These are phyloP conservation scores for Fomitopsis betulina DNA, from an alignment of 1,284 basidiomycete genomes.

Conservation along the genomic window DNA sequence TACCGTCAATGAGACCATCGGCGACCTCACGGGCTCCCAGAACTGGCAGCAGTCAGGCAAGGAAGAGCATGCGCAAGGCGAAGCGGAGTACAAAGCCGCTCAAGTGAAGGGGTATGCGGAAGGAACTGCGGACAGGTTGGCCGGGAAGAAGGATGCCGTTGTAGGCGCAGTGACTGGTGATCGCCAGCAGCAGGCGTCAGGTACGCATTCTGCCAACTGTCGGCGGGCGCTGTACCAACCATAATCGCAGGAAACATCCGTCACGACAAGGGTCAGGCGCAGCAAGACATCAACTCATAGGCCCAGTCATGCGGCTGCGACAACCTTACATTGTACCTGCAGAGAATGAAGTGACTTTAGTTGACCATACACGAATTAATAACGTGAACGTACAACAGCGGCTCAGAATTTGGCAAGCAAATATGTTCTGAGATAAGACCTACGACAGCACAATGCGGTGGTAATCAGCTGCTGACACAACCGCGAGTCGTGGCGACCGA, in stretches of 20 bases:
- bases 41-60: slow-evolving; percentile 53
- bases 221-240: neutral
- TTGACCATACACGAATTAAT: neutral
- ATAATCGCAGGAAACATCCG: slow-evolving; percentile 40
- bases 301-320: too few species aligned
- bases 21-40: slow-evolving; percentile 42
- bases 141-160: slow-evolving; percentile 65
- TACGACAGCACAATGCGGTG: too few species aligned
- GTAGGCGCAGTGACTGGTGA: slow-evolving; percentile 65
- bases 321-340: too few species aligned
- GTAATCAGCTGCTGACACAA: neutral
- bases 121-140: slow-evolving; percentile 52
- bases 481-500: neutral
- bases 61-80: slow-evolving; percentile 63
- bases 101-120: slow-evolving; percentile 53
- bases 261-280: slow-evolving; percentile 55
- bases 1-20: slow-evolving; percentile 51
- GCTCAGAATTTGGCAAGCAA: too few species aligned
- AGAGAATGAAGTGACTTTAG: neutral
- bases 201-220: slow-evolving; percentile 27
- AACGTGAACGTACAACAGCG: too few species aligned
- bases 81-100: slow-evolving; percentile 54
- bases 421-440: too few species aligned
- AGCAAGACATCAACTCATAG: slow-evolving; percentile 44
- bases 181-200: slow-evolving; percentile 51